Evolutionary conservation across 768 basidiomycete species (phyloP).

Genomic region (Saitozyma sp.): DNA sequence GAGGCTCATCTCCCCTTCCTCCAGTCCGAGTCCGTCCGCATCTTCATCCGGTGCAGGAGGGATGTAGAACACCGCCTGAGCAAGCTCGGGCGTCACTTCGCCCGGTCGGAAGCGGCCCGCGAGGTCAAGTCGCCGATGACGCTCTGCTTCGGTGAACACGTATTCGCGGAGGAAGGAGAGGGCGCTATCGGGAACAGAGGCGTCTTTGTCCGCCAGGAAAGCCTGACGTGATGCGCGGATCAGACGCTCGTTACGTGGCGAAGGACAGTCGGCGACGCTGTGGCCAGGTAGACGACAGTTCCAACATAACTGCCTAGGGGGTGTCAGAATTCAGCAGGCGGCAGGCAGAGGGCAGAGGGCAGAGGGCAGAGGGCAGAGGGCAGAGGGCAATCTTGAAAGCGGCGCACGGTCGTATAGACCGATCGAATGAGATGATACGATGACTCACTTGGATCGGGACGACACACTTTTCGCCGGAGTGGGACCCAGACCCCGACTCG

Average conservation of each 20-base stretch:
- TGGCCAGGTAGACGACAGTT: slow-evolving; percentile 39
- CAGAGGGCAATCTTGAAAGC: too few species aligned
- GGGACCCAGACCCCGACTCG: too few species aligned
- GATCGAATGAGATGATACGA: too few species aligned
- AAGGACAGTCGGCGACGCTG: slow-evolving; percentile 23
- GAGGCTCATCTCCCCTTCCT: slow-evolving; percentile 6
- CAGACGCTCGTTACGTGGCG: slow-evolving; percentile 26
- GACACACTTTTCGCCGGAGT: too few species aligned
- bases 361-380: too few species aligned
- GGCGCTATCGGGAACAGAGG: slow-evolving; percentile 9
- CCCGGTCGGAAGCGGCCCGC: slow-evolving; percentile 24
- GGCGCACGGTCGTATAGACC: too few species aligned
- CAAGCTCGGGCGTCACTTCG: slow-evolving; percentile 20
- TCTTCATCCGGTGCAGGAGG: neutral
- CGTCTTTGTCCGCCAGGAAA: slow-evolving; percentile 12
- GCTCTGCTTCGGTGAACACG: slow-evolving; percentile 21
- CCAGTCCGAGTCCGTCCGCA: slow-evolving; percentile 7
- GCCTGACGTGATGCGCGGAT: slow-evolving; percentile 23
- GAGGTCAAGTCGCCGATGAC: slow-evolving; percentile 21
- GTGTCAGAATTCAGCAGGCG: too few species aligned
- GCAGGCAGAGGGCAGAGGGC: too few species aligned
- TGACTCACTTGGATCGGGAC: too few species aligned
- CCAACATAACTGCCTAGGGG: slow-evolving; percentile 30
- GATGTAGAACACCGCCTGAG: slow-evolving; percentile 29
- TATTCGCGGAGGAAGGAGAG: slow-evolving; percentile 16